Base-by-base conservation (phyloP, 306 rosid genomes). In the Biancaea sappan region DNA sequence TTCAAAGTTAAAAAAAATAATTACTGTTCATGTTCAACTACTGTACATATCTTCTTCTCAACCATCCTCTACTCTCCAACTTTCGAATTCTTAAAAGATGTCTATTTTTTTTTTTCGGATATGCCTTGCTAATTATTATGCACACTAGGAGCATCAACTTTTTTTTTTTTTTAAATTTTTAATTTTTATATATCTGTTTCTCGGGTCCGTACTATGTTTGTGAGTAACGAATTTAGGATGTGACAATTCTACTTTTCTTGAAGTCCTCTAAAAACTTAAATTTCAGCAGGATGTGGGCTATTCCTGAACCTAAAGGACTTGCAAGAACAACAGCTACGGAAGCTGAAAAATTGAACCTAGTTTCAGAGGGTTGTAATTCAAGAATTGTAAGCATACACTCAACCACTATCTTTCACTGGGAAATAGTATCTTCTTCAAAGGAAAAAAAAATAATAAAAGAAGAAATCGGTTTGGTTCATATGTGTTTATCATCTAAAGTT, bases 241-340 rank as follows among this genome's bases (percentile, higher is more conserved):
- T n/a, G n/a, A n/a, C n/a, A n/a, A n/a, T 58, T 29, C 12, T 26
- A 22, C 58, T n/a, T n/a, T 53, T 53, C 59, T 9, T 53, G 24
- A 10, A 22, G 59, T 53, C 29, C 25, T 53, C 6, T 53, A 53
- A 53, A 15, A 9, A 24, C 59, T 22, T 3, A 18, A n/a, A n/a
- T n/a, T n/a, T n/a, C n/a, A 5, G 54, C 78, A 95, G 99, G 89
- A 88, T 90, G 93, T 92, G 99, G 99, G 79, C 69, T 73, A 74
- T 90, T 69, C 93, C 96, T 32, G 98, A 90, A 82, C 83, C 85
- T 15, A 82, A 74, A 72, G 90, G 83, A 56, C 61, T 90, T 52
- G 70, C 87, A 18, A 74, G 93, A 77, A 79, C 93, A 31, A 74
- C 90, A 11, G 62, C 97, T 4, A 15, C 80, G 46, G 97, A 95